Evolutionary conservation across 2,329 filamentous ascomycete genomes (phyloP).

Genomic region (Mycogone perniciosa): DNA sequence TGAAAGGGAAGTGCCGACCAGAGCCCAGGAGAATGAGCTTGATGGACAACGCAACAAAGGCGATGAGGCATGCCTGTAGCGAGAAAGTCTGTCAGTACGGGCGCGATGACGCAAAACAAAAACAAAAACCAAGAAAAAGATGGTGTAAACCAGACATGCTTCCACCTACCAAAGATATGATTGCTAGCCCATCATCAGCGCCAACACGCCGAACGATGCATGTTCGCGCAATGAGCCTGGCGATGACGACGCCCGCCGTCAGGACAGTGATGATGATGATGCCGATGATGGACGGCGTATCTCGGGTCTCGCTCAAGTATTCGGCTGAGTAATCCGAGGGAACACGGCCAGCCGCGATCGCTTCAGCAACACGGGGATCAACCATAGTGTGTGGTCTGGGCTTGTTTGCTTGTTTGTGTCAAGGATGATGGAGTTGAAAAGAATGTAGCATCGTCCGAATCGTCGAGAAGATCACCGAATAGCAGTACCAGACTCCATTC

Average conservation of each 20-base stretch:
- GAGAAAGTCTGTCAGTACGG: neutral
- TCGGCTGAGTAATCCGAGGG: constrained; percentile 27
- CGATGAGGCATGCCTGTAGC: constrained; percentile 30
- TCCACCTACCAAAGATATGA: constrained; percentile 29
- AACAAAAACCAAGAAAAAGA: neutral
- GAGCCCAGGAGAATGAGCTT: constrained; percentile 42
- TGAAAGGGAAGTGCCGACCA: constrained; percentile 39
- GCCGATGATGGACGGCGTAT: constrained; percentile 31
- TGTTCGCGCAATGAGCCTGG: constrained; percentile 29
- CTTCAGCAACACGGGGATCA: constrained; percentile 22
- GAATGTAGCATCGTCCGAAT: too few relatives aligned
- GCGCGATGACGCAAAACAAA: neutral
- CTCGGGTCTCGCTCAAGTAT: constrained; percentile 31
- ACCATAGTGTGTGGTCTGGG: constrained; percentile 14
- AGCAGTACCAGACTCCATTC: too few relatives aligned
- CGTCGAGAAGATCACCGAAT: too few relatives aligned
- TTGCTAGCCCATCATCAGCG: constrained; percentile 32
- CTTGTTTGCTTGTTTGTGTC: too few relatives aligned
- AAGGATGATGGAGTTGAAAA: too few relatives aligned
- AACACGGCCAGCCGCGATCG: constrained; percentile 31
- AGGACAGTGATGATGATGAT: constrained; percentile 33
- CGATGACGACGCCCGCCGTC: constrained; percentile 28
- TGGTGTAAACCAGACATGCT: neutral
- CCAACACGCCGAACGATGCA: constrained; percentile 33
- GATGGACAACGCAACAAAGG: constrained; percentile 38